Conservation (phyloP, 495 filamentous ascomycete genomes). For the Daldinia grandis region DNA sequence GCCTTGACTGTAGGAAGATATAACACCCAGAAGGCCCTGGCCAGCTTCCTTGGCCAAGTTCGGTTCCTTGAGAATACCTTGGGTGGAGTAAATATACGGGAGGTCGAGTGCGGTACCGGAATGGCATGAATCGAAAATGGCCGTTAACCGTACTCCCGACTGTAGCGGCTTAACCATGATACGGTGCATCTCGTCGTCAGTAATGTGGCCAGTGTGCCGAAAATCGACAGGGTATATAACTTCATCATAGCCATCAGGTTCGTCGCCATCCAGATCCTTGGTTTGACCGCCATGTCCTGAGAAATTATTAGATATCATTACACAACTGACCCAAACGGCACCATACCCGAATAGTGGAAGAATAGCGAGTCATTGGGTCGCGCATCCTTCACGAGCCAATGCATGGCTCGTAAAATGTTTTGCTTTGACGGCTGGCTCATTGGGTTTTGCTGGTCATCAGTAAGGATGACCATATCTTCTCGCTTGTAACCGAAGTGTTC, state of each 20-base stretch:
- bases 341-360: slow-evolving; percentile 95
- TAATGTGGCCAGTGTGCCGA: slow-evolving; percentile 87
- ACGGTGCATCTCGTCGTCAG: slow-evolving; percentile 97
- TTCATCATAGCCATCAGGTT: slow-evolving; percentile 96
- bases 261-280: slow-evolving; percentile 92
- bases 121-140: slow-evolving; percentile 99
- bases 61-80: slow-evolving; percentile 96
- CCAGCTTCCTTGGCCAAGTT: slow-evolving; percentile 98
- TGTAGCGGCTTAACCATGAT: slow-evolving; percentile 90
- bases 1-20: slow-evolving; percentile 88
- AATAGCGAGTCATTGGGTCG: slow-evolving; percentile 94
- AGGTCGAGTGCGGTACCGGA: slow-evolving; percentile 95
- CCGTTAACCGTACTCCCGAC: slow-evolving; percentile 88
- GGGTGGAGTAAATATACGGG: slow-evolving; percentile 96
- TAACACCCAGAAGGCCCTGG: slow-evolving; percentile 87
- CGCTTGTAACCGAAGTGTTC: slow-evolving; percentile 91
- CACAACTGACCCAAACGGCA: background rate
- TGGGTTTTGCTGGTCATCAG: slow-evolving; percentile 95
- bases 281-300: slow-evolving; percentile 95
- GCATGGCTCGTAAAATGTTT: slow-evolving; percentile 97
- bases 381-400: slow-evolving; percentile 97
- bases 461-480: slow-evolving; percentile 98
- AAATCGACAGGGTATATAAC: slow-evolving; percentile 99
- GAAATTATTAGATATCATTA: slow-evolving; percentile 7
- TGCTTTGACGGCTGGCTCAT: slow-evolving; percentile 97